Percentiles rank a stretch among this genome's conserved stretches.
These are phyloP conservation scores for Leccinum angustisporum DNA, from an alignment of 1,284 basidiomycete species.

Conservation along the genomic window DNA sequence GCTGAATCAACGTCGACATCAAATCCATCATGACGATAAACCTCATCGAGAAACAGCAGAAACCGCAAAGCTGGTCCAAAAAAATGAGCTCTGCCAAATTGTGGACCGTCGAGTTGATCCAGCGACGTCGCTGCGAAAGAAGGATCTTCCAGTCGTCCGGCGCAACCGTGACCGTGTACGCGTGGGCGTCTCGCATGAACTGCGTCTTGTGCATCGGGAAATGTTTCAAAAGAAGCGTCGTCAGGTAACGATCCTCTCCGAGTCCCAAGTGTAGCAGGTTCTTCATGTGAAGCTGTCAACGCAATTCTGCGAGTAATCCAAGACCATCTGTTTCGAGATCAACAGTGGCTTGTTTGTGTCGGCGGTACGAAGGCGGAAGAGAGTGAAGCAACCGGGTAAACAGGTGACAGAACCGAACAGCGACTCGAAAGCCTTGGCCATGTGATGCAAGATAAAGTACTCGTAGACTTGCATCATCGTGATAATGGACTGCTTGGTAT, in stretches of 20 bases:
- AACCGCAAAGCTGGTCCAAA: conserved; percentile 91
- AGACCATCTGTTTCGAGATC: conserved; percentile 86
- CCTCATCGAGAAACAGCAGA: conserved; percentile 99
- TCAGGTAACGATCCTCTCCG: conserved; percentile 93
- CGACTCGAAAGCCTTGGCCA: conserved; percentile 97
- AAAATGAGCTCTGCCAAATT: conserved; percentile 93
- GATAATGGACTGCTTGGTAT: conserved; percentile 90
- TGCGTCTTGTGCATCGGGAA: conserved; percentile 93
- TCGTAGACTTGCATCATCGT: conserved; percentile 99
- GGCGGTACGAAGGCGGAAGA: conserved; percentile 90
- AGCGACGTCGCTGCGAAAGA: conserved; percentile 95
- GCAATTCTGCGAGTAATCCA: conserved; percentile 94
- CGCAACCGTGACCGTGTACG: conserved; percentile 76
- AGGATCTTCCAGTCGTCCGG: conserved; percentile 93
- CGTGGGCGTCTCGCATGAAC: conserved; percentile 91
- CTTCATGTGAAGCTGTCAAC: conserved; percentile 98
- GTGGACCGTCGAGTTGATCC: conserved; percentile 99
- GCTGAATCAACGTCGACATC: conserved; percentile 82
- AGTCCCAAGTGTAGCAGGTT: conserved; percentile 89
- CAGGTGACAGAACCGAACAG: conserved; percentile 98
- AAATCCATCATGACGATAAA: conserved; percentile 98
- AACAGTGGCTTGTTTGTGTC: conserved; percentile 90
- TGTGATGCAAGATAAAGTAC: conserved; percentile 96
- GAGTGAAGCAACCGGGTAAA: conserved; percentile 96
- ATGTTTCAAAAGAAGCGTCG: conserved; percentile 92